Base-by-base conservation (phyloP, 1,139 yeast species). In the Debaryomycetaceae sp. region DNA sequence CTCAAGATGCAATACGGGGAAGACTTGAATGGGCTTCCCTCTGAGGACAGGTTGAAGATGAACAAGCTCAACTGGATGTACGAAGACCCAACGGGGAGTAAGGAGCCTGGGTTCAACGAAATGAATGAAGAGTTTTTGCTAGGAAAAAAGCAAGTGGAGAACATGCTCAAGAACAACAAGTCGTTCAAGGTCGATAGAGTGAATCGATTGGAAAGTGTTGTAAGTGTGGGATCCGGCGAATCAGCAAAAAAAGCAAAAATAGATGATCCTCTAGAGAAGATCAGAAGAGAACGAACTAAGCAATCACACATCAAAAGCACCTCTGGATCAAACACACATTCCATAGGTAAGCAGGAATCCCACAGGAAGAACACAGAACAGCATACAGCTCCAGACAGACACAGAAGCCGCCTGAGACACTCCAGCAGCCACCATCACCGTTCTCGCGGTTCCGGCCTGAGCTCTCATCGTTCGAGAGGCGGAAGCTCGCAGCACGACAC, bases 61-160 rank as follows among this genome's bases (percentile, higher is more conserved):
- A 70, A 65, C 40, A 80, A 80, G 49, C 66, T 89, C 43, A 86
- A 81, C 44, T 91, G 97, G 97, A 90, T 91, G 96, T 91, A 91
- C 58, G 80, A 85, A 17, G 81, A 75, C 34, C 66, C 60, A 39
- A 45, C 41, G 41, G 51, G 23, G 29, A 56, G 49, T 29, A 62
- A 66, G 40, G 58, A 59, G 13, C 55, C 63, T 24, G 73, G 73
- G 6, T 67, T 68, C 42, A 58, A 56, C 35, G 72, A 68, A 41
- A 59, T 68, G 40, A 67, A 59, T 36, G 66, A 59, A 34, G 75
- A 68, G 49, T 68, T 67, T 44, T 53, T 59, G n/a, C 61, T 63
- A 34, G 73, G 70, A 20, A 69, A 66, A 41, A 58, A 57, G 37
- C 60, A 66, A 45, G 71, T 65, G 8, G 73, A 69, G 47, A 62